Base-by-base conservation (phyloP, 2,329 filamentous ascomycete genomes). In the Phyllosticta paracitricarpa region DNA sequence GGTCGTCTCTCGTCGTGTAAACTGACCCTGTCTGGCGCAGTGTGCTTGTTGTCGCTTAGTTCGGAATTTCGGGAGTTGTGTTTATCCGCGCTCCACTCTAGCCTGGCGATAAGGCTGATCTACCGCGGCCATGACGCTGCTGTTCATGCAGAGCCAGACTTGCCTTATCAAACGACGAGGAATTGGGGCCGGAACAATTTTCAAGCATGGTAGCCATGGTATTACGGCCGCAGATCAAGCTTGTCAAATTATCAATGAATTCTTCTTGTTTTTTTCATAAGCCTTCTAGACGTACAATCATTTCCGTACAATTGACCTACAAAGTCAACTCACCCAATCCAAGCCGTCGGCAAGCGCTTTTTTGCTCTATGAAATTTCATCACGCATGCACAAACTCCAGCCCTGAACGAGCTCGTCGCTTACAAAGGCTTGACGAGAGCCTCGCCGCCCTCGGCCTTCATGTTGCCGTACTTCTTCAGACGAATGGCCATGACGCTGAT, bases 401-500 rank as follows among this genome's bases (percentile, higher is more conserved):
- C 9, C 33, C 14, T 55, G 17, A 40, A 19, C 9, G n/a, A 52
- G 6, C 19, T 40, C 53, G 57, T 10, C 19, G 25, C 8, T n/a
- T 48, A n/a, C 17, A 57, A 19, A 19, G 60, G 52, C 53, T 59
- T 59, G 61, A 61, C 59, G 14, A 63, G 58, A n/a, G 53, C 51
- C 62, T 63, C 62, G 30, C 62, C 62, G 19, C 30, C 24, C 62
- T 63, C 62, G 25, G 52, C 54, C 62, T 63, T 63, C 62, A 57
- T 57, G 33, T 57, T 61, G 35, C 62, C 62, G 56, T 63, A 63
- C 56, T 63, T 63, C 62, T 63, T 63, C 51, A 63, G 54, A 64
- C 71, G 67, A 48, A 88, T 88, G 65, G 83, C 83, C 69, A 93
- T 81, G 67, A 91, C 86, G 59, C 80, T 81, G 70, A 93, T 85